Base-by-base conservation (phyloP, 116 monocot species). In the Iris pallida region DNA sequence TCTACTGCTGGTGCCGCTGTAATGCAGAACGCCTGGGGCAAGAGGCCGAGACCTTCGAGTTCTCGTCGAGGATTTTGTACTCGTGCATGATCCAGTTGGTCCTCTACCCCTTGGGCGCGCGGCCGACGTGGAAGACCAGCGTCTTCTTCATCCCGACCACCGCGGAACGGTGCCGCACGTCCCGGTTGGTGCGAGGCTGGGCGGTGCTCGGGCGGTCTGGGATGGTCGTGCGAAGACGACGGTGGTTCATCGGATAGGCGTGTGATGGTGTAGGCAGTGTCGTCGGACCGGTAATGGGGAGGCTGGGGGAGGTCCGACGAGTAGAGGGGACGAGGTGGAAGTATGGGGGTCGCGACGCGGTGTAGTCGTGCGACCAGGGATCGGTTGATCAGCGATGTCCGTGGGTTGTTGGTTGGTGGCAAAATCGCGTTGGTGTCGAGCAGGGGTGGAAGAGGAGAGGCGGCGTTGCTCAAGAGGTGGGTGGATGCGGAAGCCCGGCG, bases 61-160 rank as follows among this genome's bases (percentile, higher is more conserved):
- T 61, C 44, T 85, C 78, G 11, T 82, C 88, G 17, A 79, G 83
- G 10, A 89, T 74, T 44, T 89, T 82, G 69, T 97, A 97, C 69
- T 97, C 96, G 40, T 97, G 96, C 96, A 97, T 97, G 19, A 97
- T 89, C 96, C 96, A 97, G 51, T 97, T 86, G 43, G 92, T 92
- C 73, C 96, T 71, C 68, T 79, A 51, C 16, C 92, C 92, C 6
- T 61, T 64, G 12, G 89, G 96, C 0, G 92, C 89, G 15, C 89
- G 76, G 12, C 92, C 92, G 2, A 65, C 14, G 55, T 97, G 92
- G 69, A 85, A 97, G 30, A 97, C 90, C 42, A 95, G 80, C 3
- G 91, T 91, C 71, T 95, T 95, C 86, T 89, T 95, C 91, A 86
- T 84, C 14, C 95, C 95, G 20, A 88, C 75, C 1, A 43, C 41